Base-by-base conservation (phyloP, 768 basidiomycete species). In the Lentinula boryana region DNA sequence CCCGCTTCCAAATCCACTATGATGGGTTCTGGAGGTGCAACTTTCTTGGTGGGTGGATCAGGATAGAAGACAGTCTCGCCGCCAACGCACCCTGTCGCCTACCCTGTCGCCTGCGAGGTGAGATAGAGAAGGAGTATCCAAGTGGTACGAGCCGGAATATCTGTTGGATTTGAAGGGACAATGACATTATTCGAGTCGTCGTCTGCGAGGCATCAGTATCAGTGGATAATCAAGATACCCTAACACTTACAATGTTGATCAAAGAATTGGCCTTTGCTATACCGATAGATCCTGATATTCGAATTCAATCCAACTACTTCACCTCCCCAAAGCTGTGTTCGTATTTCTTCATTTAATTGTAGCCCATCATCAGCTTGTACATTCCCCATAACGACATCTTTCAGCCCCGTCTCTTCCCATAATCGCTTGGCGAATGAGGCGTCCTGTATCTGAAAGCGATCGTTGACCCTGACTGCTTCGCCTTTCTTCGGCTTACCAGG, bases 401-500 rank as follows among this genome's bases (percentile, higher is more conserved):
- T 56, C 55, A 56, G 38, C 40, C 38, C 55, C 16, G 55, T 56
- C 31, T 56, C 55, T n/a, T 56, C 55, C 55, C 55, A 56, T 23
- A 56, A 41, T 16, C 38, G 55, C n/a, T 43, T 56, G 3, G 55
- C 55, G 31, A 56, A 56, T 7, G 21, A 36, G 38, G 55, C 23
- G 23, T 56, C 55, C n/a, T 56, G 55, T 21, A 56, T 56, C 27
- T 43, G 55, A 32, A 41, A 56, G 16, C 55, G 55, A 56, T 56
- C 55, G 38, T 56, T 56, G n/a, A 56, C 55, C 23, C 55, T 56
- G 55, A 56, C 40, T 18, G 55, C 55, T 10, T 56, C 55, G n/a
- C 55, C 55, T 40, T 56, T 56, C 55, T 56, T 56, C 23, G 55
- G 55, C 40, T 56, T 43, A 27, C 55, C 55, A 27, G 55, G 55